These are phyloP conservation scores for Falciphora oryzae DNA, from an alignment of 2,329 filamentous ascomycete genomes.

Conservation along the genomic window DNA sequence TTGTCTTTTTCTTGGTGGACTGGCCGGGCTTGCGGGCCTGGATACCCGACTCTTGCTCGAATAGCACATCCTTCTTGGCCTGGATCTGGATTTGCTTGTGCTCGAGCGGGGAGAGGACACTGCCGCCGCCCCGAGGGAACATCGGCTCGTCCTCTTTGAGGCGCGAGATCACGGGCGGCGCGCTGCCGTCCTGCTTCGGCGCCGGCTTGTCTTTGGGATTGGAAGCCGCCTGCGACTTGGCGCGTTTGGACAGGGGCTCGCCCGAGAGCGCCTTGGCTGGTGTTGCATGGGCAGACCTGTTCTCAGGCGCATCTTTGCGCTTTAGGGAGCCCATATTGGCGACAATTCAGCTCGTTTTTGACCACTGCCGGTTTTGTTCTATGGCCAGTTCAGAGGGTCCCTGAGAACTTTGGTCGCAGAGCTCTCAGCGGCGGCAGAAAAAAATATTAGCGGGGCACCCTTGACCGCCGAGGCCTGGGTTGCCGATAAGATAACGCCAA, in stretches of 20 bases:
- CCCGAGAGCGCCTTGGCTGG: constrained; percentile 40
- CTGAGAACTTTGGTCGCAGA: constrained; percentile 5
- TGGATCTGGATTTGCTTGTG: constrained; percentile 95
- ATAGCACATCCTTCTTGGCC: constrained; percentile 84
- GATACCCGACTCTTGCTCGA: constrained; percentile 67
- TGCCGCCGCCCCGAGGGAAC: constrained; percentile 89
- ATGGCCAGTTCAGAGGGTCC: constrained; percentile 8
- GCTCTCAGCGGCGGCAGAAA: constrained; percentile 1
- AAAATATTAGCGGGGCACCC: constrained; percentile 10
- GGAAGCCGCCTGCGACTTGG: constrained; percentile 30
- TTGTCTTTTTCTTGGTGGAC: constrained; percentile 46
- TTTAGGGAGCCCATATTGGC: constrained; percentile 50
- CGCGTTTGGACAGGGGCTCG: constrained; percentile 42
- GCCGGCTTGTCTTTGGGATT: constrained; percentile 27
- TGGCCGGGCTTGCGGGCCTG: constrained; percentile 37
- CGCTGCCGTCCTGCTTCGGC: constrained; percentile 17
- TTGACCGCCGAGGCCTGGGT: background rate
- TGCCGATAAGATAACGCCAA: background rate
- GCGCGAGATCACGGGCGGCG: constrained; percentile 35
- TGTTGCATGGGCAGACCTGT: constrained; percentile 40
- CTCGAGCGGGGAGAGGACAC: constrained; percentile 85
- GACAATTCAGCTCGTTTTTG: constrained; percentile 7
- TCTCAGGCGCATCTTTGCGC: constrained; percentile 51
- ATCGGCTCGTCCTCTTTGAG: constrained; percentile 76
- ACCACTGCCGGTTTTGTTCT: constrained; percentile 1